Evolutionary conservation across 768 basidiomycete genomes (phyloP).

Genomic region (Dentipellis sp.): DNA sequence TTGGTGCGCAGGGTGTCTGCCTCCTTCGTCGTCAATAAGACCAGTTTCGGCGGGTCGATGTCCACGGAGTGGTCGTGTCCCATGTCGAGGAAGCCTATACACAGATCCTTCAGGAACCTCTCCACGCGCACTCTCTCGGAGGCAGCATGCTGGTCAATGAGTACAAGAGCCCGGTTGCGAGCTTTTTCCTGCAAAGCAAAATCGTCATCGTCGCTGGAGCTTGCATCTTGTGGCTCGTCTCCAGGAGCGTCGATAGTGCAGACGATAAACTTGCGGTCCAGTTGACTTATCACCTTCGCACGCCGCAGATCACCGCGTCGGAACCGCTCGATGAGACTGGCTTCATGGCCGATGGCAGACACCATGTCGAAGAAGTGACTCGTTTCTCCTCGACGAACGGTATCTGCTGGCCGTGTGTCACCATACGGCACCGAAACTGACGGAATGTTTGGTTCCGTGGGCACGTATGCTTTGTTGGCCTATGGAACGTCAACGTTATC

Average conservation of each 20-base stretch:
- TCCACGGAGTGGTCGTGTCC: constrained; percentile 25
- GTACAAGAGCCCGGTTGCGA: constrained; percentile 37
- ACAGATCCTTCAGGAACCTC: constrained; percentile 64
- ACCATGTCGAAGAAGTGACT: background rate
- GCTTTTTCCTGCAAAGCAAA: constrained; percentile 9
- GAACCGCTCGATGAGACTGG: constrained; percentile 22
- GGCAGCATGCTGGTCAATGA: constrained; percentile 98
- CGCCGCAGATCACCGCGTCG: constrained; percentile 41
- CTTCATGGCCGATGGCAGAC: background rate
- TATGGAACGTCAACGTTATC: background rate
- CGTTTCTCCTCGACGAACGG: background rate
- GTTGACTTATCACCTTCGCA: constrained; percentile 67
- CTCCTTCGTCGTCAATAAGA: constrained; percentile 64
- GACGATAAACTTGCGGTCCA: constrained; percentile 87
- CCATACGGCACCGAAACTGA: background rate
- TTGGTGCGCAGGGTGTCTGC: constrained; percentile 37
- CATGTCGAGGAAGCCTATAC: constrained; percentile 47
- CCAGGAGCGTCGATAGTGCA: constrained; percentile 40
- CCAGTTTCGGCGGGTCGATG: constrained; percentile 44
- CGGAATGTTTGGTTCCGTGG: background rate
- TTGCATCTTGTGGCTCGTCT: constrained; percentile 12
- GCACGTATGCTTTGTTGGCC: background rate
- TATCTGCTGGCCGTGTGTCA: background rate
- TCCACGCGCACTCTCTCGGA: constrained; percentile 94
- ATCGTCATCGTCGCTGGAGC: background rate